Percentiles rank a stretch among this genome's conserved stretches.
phyloP scores from a whole-genome alignment of 176 grass and related monocot species.

The Avena atlantica region DNA sequence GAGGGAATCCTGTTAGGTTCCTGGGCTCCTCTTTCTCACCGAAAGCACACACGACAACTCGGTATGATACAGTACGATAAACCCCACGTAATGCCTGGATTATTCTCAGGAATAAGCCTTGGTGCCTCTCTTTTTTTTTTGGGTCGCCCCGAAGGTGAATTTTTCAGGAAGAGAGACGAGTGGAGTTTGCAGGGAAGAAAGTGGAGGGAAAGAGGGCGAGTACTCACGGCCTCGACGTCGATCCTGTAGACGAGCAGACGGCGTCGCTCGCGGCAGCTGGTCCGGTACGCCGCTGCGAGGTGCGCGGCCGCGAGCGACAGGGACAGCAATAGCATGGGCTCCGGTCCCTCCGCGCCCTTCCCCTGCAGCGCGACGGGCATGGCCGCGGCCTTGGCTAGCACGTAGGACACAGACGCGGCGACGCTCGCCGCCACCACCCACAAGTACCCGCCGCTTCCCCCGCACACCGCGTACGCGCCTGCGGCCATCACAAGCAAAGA shows the following conservation, averaged over 20 bases:
- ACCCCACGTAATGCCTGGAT: constrained; percentile 45
- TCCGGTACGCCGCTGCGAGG: constrained; percentile 78
- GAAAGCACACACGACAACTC: constrained; percentile 44
- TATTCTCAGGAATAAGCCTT: constrained; percentile 37
- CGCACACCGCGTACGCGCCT: constrained; percentile 70
- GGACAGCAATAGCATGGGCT: constrained; percentile 70
- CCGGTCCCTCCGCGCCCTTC: constrained; percentile 30
- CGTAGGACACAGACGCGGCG: constrained; percentile 61
- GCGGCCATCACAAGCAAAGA: not conserved
- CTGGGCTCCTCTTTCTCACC: constrained; percentile 39
- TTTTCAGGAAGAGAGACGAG: not conserved
- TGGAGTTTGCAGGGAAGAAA: not conserved
- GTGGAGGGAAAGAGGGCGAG: not conserved
- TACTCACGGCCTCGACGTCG: constrained; percentile 90
- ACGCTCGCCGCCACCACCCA: constrained; percentile 55
- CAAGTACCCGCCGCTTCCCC: constrained; percentile 65
- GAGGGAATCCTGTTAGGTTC: constrained; percentile 31
- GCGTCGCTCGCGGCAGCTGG: constrained; percentile 86
- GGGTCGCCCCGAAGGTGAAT: not conserved
- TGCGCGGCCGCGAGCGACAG: constrained; percentile 79
- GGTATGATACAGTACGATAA: not conserved
- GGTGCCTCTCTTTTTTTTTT: no score
- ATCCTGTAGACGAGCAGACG: constrained; percentile 90
- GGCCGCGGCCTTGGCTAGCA: constrained; percentile 56
- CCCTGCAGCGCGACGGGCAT: constrained; percentile 32